A percentile compares a stretch with the other conserved stretches of the same genome.
Evolutionary conservation across 2,329 filamentous ascomycete species (phyloP).

Genomic region (Stemphylium lycopersici): DNA sequence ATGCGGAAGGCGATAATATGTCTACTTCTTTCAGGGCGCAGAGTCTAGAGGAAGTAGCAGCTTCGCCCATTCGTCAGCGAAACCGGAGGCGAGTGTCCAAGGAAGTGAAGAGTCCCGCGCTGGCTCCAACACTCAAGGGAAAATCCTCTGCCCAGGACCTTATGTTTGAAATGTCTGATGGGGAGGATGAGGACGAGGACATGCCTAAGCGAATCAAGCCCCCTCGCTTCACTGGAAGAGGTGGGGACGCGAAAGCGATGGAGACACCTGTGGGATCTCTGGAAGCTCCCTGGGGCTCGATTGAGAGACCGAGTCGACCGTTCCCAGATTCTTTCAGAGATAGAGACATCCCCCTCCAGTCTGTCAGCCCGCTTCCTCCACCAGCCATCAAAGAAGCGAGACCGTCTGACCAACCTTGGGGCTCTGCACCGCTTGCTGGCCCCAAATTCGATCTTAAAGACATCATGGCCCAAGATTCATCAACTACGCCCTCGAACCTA

Average conservation of each 20-base stretch:
- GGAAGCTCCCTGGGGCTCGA: slow-evolving; percentile 33
- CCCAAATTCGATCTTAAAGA: slow-evolving; percentile 75
- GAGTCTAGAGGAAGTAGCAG: slow-evolving; percentile 67
- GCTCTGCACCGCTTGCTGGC: slow-evolving; percentile 59
- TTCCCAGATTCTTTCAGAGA: slow-evolving; percentile 22
- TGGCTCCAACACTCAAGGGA: slow-evolving; percentile 71
- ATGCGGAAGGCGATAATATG: slow-evolving; percentile 70
- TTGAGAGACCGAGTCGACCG: slow-evolving; percentile 19
- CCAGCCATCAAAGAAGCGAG: slow-evolving; percentile 29
- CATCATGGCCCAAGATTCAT: slow-evolving; percentile 71
- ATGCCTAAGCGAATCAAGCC: slow-evolving; percentile 26
- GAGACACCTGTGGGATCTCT: slow-evolving; percentile 29
- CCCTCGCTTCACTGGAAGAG: slow-evolving; percentile 25
- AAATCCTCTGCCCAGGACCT: slow-evolving; percentile 75
- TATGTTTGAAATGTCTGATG: slow-evolving; percentile 95
- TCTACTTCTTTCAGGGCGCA: slow-evolving; percentile 67
- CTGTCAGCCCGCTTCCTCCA: slow-evolving; percentile 30
- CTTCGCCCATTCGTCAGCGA: slow-evolving; percentile 56
- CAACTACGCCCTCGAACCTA: slow-evolving; percentile 58
- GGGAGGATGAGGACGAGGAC: slow-evolving; percentile 52
- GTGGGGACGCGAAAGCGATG: slow-evolving; percentile 7
- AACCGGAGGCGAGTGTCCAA: slow-evolving; percentile 50
- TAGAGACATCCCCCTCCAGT: slow-evolving; percentile 23
- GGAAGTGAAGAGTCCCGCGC: slow-evolving; percentile 62
- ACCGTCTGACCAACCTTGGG: slow-evolving; percentile 58